These are phyloP conservation scores for Exsudoporus frostii DNA, from an alignment of 768 basidiomycete genomes.

Conservation along the genomic window DNA sequence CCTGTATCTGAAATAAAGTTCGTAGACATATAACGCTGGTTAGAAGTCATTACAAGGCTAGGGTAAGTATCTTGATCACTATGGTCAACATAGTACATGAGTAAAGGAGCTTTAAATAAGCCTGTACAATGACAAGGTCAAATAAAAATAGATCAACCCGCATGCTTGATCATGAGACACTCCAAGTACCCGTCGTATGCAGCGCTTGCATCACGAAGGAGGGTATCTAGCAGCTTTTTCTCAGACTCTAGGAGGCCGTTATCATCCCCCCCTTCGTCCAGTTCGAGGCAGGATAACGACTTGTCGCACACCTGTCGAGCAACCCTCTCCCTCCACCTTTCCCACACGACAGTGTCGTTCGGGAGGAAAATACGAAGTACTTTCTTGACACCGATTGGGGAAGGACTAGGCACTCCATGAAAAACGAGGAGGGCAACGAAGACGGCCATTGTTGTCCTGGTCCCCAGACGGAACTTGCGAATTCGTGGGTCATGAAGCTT, in stretches of 20 bases:
- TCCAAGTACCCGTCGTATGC: conserved; percentile 10
- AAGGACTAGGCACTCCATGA: conserved; percentile 2
- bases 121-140: too few species aligned
- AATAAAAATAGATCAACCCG: background rate
- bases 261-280: background rate
- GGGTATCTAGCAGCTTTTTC: conserved; percentile 7
- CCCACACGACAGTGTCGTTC: conserved; percentile 23
- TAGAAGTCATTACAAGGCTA: background rate
- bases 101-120: too few species aligned
- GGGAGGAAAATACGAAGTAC: conserved; percentile 11
- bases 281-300: conserved; percentile 1
- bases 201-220: conserved; percentile 16
- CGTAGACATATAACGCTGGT: background rate
- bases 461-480: conserved; percentile 11
- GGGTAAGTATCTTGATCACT: background rate
- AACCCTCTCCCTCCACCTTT: conserved; percentile 20
- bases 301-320: conserved; percentile 5
- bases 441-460: conserved; percentile 16
- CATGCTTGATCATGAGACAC: background rate
- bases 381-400: conserved; percentile 2
- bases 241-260: background rate
- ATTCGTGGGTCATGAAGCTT: conserved; percentile 11
- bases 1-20: background rate
- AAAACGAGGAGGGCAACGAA: conserved; percentile 15
- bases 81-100: background rate